These are phyloP conservation scores for Maudiozyma pseudohumilis DNA, from an alignment of 805 yeast species.

Conservation along the genomic window DNA sequence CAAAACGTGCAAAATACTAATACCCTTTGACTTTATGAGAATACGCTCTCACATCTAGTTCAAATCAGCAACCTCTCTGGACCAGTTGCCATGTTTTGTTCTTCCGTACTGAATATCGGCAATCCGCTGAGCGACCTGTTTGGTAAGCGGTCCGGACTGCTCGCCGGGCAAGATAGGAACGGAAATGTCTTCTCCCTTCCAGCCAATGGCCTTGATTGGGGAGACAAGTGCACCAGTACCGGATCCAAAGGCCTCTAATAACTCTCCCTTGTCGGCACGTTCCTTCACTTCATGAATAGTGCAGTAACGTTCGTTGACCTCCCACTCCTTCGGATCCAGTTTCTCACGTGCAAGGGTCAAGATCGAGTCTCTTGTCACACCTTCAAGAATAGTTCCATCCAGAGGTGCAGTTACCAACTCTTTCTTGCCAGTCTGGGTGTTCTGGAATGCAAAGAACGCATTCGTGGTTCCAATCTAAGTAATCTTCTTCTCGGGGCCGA, in stretches of 20 bases:
- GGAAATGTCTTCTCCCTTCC: conserved; percentile 54
- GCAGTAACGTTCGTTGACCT: conserved; percentile 69
- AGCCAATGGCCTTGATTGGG: conserved; percentile 81
- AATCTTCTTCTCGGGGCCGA: conserved; percentile 74
- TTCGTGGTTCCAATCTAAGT: conserved; percentile 99
- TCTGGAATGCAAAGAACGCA: conserved; percentile 74
- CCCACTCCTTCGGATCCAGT: conserved; percentile 69
- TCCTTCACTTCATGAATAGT: conserved; percentile 73
- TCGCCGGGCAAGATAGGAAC: conserved; percentile 76
- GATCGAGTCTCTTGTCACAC: conserved; percentile 89
- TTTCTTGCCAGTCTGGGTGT: conserved; percentile 61
- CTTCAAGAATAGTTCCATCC: conserved; percentile 93
- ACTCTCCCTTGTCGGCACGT: conserved; percentile 65
- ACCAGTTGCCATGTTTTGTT: conserved; percentile 49
- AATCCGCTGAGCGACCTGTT: conserved; percentile 73
- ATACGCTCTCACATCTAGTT: conserved; percentile 1
- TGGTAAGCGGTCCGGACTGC: conserved; percentile 69
- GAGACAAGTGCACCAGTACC: conserved; percentile 97
- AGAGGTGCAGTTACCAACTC: conserved; percentile 93
- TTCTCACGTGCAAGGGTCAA: conserved; percentile 65
- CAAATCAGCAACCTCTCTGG: conserved; percentile 27
- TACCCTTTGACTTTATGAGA: neutral
- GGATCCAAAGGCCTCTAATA: conserved; percentile 95
- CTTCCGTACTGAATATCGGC: conserved; percentile 82
- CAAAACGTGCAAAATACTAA: no score